phyloP scores from a whole-genome alignment of 2,329 filamentous ascomycete species.

The Aspergillus caelatus region DNA sequence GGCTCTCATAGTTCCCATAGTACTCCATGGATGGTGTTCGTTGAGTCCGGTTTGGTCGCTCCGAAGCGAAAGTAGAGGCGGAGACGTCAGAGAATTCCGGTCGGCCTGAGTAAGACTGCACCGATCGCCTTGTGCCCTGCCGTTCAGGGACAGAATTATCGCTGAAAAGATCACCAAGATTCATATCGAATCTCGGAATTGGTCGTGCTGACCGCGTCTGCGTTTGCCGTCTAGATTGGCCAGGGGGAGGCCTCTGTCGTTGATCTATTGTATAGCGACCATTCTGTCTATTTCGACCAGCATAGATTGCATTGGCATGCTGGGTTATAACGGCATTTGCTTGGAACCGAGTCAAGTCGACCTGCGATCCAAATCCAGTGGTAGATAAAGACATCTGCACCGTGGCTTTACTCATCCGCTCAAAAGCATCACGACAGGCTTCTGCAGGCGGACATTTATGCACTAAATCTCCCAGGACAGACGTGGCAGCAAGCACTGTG shows the following conservation, averaged over 20 bases:
- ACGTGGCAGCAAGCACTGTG: slow-evolving; percentile 89
- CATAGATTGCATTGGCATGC: slow-evolving; percentile 16
- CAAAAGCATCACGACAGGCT: slow-evolving; percentile 91
- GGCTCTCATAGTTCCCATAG: slow-evolving; percentile 38
- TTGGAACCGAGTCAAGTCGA: slow-evolving; percentile 31
- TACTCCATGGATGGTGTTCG: slow-evolving; percentile 37
- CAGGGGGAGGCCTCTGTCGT: slow-evolving; percentile 27
- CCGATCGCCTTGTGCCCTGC: slow-evolving; percentile 31
- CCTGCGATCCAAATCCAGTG: slow-evolving; percentile 70
- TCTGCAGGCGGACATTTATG: slow-evolving; percentile 95
- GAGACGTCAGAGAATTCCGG: slow-evolving; percentile 29
- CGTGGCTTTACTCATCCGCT: slow-evolving; percentile 91
- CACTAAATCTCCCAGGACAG: slow-evolving; percentile 86
- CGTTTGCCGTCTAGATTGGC: slow-evolving; percentile 32
- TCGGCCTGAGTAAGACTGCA: slow-evolving; percentile 29
- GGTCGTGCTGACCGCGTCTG: slow-evolving; percentile 46
- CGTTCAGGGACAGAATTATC: slow-evolving; percentile 43
- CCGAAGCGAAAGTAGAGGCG: slow-evolving; percentile 24
- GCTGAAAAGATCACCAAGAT: slow-evolving; percentile 55
- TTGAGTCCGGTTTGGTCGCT: slow-evolving; percentile 26
- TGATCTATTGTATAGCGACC: slow-evolving; percentile 21
- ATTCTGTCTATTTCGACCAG: slow-evolving; percentile 16
- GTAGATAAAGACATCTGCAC: slow-evolving; percentile 92
- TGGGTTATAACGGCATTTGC: slow-evolving; percentile 18
- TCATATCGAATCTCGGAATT: slow-evolving; percentile 62